phyloP scores from a whole-genome alignment of 106 monocot genomes.

The Dioscorea dumetorum region DNA sequence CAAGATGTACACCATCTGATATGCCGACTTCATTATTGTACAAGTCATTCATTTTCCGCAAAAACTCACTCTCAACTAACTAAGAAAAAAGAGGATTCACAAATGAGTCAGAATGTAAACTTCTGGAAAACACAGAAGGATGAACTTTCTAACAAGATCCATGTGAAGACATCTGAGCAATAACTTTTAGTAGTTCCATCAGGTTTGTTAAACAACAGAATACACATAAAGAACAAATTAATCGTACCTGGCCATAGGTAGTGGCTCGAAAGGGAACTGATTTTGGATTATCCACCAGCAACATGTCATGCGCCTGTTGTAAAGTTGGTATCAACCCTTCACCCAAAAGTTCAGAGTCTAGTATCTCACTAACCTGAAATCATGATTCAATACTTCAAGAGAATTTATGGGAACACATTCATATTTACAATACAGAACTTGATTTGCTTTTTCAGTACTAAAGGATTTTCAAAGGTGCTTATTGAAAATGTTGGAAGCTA shows the following conservation, averaged over 20 bases:
- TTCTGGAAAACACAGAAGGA: not conserved
- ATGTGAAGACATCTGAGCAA: too few relatives aligned
- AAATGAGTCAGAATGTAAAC: not conserved
- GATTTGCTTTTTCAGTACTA: not conserved
- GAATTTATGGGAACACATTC: not conserved
- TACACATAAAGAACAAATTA: too few relatives aligned
- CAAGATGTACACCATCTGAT: constrained; percentile 62
- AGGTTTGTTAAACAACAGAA: too few relatives aligned
- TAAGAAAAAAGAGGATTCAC: constrained; percentile 24
- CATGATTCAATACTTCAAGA: not conserved
- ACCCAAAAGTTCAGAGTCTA: constrained; percentile 91
- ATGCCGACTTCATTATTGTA: constrained; percentile 42
- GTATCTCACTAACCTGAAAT: constrained; percentile 84
- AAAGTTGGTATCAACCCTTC: constrained; percentile 97
- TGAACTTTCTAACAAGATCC: too few relatives aligned
- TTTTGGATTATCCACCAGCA: constrained; percentile 58
- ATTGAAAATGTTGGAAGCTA: not conserved
- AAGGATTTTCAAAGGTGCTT: not conserved
- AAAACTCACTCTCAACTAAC: constrained; percentile 83
- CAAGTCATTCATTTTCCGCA: constrained; percentile 87
- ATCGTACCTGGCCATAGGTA: constrained; percentile 91
- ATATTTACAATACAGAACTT: not conserved
- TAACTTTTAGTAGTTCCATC: too few relatives aligned
- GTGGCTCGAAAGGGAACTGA: constrained; percentile 80
- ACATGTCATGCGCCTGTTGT: constrained; percentile 87